A percentile compares a stretch with the other conserved stretches of the same genome.
Conservation (phyloP, 768 basidiomycete genomes). For the Auricularia sp. region DNA sequence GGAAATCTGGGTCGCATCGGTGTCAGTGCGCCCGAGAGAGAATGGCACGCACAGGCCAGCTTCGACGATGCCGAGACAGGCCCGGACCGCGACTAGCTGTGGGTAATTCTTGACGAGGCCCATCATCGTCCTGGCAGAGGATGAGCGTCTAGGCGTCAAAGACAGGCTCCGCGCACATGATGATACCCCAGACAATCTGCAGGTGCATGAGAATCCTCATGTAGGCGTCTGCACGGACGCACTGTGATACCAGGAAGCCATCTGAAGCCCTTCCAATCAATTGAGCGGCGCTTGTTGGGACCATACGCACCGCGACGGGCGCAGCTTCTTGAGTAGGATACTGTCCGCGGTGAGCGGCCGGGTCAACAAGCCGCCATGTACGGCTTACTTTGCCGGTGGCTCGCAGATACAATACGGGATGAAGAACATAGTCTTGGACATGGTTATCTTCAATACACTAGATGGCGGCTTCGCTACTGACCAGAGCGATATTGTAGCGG, state of each 20-base stretch:
- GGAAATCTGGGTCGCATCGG: conserved; percentile 32
- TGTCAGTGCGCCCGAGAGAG: neutral
- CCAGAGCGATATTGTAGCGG: conserved; percentile 58
- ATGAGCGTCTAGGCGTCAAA: neutral
- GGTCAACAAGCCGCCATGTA: neutral
- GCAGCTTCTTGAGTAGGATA: conserved; percentile 49
- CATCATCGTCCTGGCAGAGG: conserved; percentile 43
- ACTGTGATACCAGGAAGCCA: conserved; percentile 64
- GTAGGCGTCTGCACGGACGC: neutral
- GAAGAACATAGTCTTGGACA: conserved; percentile 56
- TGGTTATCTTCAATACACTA: neutral
- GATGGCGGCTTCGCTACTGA: conserved; percentile 17
- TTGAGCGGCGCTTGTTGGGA: neutral
- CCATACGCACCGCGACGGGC: conserved; percentile 44
- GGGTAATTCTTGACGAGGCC: conserved; percentile 58
- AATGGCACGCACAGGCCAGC: conserved; percentile 34
- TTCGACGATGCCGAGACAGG: conserved; percentile 56
- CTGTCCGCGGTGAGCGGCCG: conserved; percentile 7
- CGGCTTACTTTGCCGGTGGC: conserved; percentile 54
- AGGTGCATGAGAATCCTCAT: neutral
- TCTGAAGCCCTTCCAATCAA: conserved; percentile 16
- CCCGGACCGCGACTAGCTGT: conserved; percentile 46
- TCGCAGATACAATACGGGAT: conserved; percentile 44
- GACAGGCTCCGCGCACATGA: conserved; percentile 34
- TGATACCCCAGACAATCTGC: conserved; percentile 52